Evolutionary conservation across 768 basidiomycete species (phyloP).

Genomic region (Neoboletus magnificus): DNA sequence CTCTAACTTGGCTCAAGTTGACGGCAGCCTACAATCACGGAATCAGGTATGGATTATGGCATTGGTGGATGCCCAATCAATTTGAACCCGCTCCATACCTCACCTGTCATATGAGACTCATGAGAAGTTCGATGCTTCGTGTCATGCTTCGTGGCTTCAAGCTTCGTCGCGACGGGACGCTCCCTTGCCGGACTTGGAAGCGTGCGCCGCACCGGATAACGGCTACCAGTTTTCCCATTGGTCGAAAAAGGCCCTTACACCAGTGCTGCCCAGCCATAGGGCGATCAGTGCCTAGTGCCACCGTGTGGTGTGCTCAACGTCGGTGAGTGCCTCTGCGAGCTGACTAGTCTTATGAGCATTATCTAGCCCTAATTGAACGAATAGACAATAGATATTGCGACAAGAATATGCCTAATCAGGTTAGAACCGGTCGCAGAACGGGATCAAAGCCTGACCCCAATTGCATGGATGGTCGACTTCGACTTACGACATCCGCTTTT

Average conservation of each 20-base stretch:
- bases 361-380: too few relatives aligned
- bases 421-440: conserved; percentile 15
- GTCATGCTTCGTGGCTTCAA: conserved; percentile 15
- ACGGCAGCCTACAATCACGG: conserved; percentile 13
- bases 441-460: conserved; percentile 24
- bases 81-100: not conserved
- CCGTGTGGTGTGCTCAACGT: not conserved
- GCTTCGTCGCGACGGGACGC: conserved; percentile 8
- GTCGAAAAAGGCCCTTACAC: not conserved
- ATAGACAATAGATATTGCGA: conserved; percentile 1
- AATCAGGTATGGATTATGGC: conserved; percentile 11
- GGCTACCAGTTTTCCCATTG: conserved; percentile 17
- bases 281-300: not conserved
- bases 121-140: conserved; percentile 11
- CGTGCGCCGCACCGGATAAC: conserved; percentile 20
- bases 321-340: too few relatives aligned
- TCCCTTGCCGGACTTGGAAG: conserved; percentile 19
- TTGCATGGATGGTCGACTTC: conserved; percentile 28
- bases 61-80: conserved; percentile 9
- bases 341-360: not conserved
- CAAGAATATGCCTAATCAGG: conserved; percentile 6
- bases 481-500: conserved; percentile 37
- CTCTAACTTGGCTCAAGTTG: not conserved
- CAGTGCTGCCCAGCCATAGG: not conserved
- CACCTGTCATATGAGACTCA: conserved; percentile 9